Percentiles rank a stretch among this genome's conserved stretches.
These are phyloP conservation scores for Penicillium canariense DNA, from an alignment of 495 filamentous ascomycete genomes.

Conservation along the genomic window DNA sequence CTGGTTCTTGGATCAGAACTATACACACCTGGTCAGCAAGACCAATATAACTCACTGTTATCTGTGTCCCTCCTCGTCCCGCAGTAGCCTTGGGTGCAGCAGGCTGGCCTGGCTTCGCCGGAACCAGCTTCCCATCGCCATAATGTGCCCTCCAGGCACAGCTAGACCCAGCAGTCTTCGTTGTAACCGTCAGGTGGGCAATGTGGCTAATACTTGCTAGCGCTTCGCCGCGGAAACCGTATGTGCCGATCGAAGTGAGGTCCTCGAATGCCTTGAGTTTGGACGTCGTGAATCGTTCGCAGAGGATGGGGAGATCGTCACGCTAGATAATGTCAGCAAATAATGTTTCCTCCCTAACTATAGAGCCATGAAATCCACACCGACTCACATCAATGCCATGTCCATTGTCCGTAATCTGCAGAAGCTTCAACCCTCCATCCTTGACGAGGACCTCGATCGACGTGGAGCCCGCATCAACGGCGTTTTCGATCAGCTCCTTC, in stretches of 20 bases:
- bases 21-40: no score
- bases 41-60: conserved; percentile 59
- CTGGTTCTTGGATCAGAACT: conserved; percentile 30
- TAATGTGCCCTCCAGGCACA: conserved; percentile 91
- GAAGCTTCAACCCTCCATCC: conserved; percentile 92
- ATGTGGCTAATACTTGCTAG: conserved; percentile 99
- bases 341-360: not conserved
- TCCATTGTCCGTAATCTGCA: conserved; percentile 98
- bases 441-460: conserved; percentile 88
- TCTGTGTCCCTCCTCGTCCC: conserved; percentile 92
- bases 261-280: conserved; percentile 97
- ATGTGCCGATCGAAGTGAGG: conserved; percentile 84
- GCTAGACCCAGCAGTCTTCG: conserved; percentile 83
- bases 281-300: conserved; percentile 95
- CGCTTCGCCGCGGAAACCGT: conserved; percentile 96
- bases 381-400: conserved; percentile 84
- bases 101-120: conserved; percentile 88
- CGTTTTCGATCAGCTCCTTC: conserved; percentile 97
- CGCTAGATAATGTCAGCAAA: conserved; percentile 47
- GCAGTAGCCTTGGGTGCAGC: conserved; percentile 86
- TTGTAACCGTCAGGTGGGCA: conserved; percentile 91
- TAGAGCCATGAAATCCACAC: not conserved
- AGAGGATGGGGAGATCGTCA: conserved; percentile 91
- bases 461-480: conserved; percentile 94
- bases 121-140: conserved; percentile 75